Conservation (phyloP, 208 protist genomes). For the Crithidia expoeki region DNA sequence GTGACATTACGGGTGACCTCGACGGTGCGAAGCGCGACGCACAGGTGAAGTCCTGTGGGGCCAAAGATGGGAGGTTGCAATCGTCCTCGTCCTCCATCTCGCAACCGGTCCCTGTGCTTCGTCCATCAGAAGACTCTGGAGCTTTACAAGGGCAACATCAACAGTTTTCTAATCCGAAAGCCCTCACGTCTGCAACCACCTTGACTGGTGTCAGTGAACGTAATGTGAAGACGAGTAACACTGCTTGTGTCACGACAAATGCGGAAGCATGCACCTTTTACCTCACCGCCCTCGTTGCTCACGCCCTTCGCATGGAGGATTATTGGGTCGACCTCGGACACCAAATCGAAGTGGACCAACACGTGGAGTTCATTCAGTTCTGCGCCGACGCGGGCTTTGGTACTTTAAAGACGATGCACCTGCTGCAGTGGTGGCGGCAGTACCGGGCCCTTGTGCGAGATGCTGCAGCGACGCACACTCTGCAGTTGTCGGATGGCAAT, state of each 20-base stretch:
- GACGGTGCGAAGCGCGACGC: neutral
- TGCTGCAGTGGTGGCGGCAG: slow-evolving; percentile 52
- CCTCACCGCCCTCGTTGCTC: slow-evolving; percentile 52
- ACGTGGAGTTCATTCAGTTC: slow-evolving; percentile 68
- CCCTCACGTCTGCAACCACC: neutral
- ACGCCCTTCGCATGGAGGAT: slow-evolving; percentile 46
- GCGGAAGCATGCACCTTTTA: slow-evolving; percentile 23
- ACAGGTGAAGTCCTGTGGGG: neutral
- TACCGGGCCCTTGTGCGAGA: slow-evolving; percentile 35
- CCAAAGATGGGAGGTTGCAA: neutral
- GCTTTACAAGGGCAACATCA: too few relatives aligned
- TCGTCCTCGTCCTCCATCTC: neutral
- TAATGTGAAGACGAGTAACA: neutral
- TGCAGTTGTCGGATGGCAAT: slow-evolving; percentile 34
- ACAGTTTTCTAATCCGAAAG: neutral
- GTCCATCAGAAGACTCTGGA: neutral
- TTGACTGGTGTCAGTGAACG: too few relatives aligned
- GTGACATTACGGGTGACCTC: neutral
- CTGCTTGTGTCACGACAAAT: slow-evolving; percentile 10
- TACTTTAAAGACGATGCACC: slow-evolving; percentile 62
- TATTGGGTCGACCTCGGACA: slow-evolving; percentile 72
- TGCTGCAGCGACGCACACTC: neutral
- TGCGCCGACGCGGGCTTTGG: slow-evolving; percentile 59
- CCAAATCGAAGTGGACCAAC: slow-evolving; percentile 74
- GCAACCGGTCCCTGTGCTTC: neutral